Percentiles rank a stretch among this genome's conserved stretches.
Conservation (phyloP, 1,139 yeast species). For the Geotrichum bryndzae region DNA sequence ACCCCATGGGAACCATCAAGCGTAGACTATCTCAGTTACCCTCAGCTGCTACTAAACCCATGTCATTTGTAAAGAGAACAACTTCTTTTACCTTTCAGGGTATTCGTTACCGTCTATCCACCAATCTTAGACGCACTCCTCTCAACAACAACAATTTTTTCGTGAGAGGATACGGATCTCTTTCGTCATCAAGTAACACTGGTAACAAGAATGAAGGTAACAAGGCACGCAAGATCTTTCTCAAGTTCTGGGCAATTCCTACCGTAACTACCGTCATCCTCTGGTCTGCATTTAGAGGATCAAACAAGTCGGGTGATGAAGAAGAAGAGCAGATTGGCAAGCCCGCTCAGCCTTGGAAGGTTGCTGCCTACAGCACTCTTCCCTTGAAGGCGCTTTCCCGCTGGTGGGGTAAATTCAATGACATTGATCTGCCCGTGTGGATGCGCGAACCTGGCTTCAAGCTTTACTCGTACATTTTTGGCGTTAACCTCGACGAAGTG, state of each 20-base stretch:
- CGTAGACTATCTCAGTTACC: slow-evolving; percentile 24
- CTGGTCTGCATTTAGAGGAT: slow-evolving; percentile 17
- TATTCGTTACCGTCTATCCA: slow-evolving; percentile 13
- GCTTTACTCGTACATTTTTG: slow-evolving; percentile 73
- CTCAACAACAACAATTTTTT: slow-evolving; percentile 9
- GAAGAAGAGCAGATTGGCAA: slow-evolving; percentile 38
- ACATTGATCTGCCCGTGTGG: slow-evolving; percentile 81
- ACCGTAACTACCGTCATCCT: slow-evolving; percentile 25
- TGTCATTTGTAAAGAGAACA: slow-evolving; percentile 14
- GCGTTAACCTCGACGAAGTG: slow-evolving; percentile 86
- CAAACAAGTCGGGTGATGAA: slow-evolving; percentile 10
- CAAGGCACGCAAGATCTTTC: slow-evolving; percentile 25
- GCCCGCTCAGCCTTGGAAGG: slow-evolving; percentile 77
- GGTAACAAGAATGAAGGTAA: slow-evolving; percentile 22
- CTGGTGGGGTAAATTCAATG: slow-evolving; percentile 89
- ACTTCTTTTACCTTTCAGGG: slow-evolving; percentile 13
- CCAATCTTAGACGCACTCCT: slow-evolving; percentile 13
- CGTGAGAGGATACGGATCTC: slow-evolving; percentile 12
- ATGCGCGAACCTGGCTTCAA: slow-evolving; percentile 75
- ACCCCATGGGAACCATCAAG: slow-evolving; percentile 30
- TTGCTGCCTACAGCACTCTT: slow-evolving; percentile 80
- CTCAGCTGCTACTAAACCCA: slow-evolving; percentile 16
- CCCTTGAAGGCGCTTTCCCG: slow-evolving; percentile 90
- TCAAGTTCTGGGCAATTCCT: slow-evolving; percentile 20
- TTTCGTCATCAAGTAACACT: background rate